Evolutionary conservation across 2,329 filamentous ascomycete genomes (phyloP), one percentile per base, ranked within the genome.

Genomic region (Alternaria rosae): DNA sequence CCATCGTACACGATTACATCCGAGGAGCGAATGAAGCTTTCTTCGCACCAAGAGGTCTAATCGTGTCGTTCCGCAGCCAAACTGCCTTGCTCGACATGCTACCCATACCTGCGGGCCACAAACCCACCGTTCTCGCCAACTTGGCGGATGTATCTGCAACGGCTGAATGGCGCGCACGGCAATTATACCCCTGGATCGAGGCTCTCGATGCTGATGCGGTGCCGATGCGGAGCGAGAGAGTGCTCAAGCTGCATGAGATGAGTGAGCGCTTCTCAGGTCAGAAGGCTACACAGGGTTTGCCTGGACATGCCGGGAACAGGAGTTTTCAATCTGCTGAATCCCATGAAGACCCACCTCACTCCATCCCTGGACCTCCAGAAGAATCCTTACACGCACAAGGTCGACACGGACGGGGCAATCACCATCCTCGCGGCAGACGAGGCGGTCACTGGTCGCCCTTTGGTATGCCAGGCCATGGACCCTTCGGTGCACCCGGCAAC

Each of bases 171-270:
- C 68, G 69, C n/a, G 74, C 73, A 4, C 56, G 68, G 41, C 69
- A 68, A 8, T 53, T 78, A 23, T 59, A 74, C 53, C 76, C 76
- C 1, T 77, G 72, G 71, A 64, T 74, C 13, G 76, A 76, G 57
- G 53, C 65, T 10, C 63, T 79, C 9, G 71, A 76, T 23, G 61
- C 44, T 17, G 65, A 67, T 42, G 70, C 41, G 20, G 15, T 74
- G 6, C 69, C 67, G 12, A 62, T 26, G 30, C 62, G 64, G 12
- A 71, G 64, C 38, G 52, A 61, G 13, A 61, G 65, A 11, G 67
- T 61, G 12, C 26, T 68, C 3, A 35, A 63, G 11, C 23, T 75
- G 50, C 60, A 58, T 10, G 68, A 71, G 30, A 72, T 70, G 69
- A 59, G 59, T 25, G 61, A 67, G 30, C 57, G 54, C 5, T 54